Evolutionary conservation across 2,329 filamentous ascomycete species (phyloP).

Genomic region (Paramyrothecium roridum): DNA sequence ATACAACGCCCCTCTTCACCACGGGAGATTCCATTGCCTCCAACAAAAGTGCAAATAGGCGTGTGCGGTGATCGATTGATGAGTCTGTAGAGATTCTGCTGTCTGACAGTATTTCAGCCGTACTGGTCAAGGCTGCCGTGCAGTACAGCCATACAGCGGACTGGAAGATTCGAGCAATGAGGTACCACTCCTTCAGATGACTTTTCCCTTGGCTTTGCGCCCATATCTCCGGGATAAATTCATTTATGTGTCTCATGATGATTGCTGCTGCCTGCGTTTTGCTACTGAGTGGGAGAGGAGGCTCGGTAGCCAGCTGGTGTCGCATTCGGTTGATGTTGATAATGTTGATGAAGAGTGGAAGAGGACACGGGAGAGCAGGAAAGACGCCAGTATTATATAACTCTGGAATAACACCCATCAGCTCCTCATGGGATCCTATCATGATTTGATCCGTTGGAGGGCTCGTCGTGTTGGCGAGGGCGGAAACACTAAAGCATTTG

Average conservation of each 20-base stretch:
- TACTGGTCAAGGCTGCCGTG: neutral
- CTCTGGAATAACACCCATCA: neutral
- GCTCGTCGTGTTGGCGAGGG: neutral
- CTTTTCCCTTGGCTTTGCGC: neutral
- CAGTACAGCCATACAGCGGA: neutral
- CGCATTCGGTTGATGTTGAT: slow-evolving; percentile 6
- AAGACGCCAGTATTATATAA: neutral
- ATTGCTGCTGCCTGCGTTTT: neutral
- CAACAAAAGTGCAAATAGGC: neutral
- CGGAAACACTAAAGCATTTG: neutral
- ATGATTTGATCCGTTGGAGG: neutral
- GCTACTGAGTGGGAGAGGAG: neutral
- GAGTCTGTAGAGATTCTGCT: neutral
- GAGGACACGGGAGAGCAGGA: neutral
- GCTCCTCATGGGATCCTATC: neutral
- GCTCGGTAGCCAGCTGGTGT: neutral
- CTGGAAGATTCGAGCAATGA: slow-evolving; percentile 2
- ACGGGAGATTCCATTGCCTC: neutral
- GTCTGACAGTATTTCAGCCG: neutral
- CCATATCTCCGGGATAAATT: slow-evolving; percentile 5
- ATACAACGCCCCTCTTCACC: slow-evolving; percentile 1
- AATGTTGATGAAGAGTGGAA: neutral
- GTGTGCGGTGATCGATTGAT: neutral
- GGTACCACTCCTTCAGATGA: neutral
- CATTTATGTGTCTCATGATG: slow-evolving; percentile 2